phyloP scores from a whole-genome alignment of 2,329 filamentous ascomycete species.

The Phaeosphaeriaceae sp. region DNA sequence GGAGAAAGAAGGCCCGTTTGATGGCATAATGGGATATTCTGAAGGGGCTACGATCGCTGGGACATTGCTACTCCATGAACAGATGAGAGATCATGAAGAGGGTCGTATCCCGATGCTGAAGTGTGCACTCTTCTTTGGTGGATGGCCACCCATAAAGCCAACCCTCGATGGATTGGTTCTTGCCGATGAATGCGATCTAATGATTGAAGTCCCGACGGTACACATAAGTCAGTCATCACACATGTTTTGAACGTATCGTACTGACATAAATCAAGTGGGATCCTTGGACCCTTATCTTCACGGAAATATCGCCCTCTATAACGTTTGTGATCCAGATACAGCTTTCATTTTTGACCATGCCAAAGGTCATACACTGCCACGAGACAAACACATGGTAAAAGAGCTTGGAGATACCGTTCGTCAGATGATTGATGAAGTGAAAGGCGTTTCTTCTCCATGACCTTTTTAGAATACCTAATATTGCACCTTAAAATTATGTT shows the following conservation, averaged over 20 bases:
- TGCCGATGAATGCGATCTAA: conserved; percentile 49
- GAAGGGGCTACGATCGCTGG: conserved; percentile 65
- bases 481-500: too few relatives aligned
- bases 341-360: conserved; percentile 65
- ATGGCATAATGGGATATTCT: conserved; percentile 66
- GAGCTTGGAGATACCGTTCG: conserved; percentile 37
- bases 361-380: conserved; percentile 67
- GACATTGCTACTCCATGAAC: conserved; percentile 40
- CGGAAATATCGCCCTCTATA: conserved; percentile 59
- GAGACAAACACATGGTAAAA: conserved; percentile 36
- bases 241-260: background rate
- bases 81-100: conserved; percentile 21
- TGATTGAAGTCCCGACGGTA: conserved; percentile 50
- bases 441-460: background rate
- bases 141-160: conserved; percentile 52
- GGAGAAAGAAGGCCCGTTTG: conserved; percentile 44
- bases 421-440: conserved; percentile 11
- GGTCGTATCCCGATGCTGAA: conserved; percentile 42
- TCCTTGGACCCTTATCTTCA: conserved; percentile 64
- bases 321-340: background rate
- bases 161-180: conserved; percentile 42
- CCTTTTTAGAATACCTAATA: too few relatives aligned
- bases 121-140: conserved; percentile 58
- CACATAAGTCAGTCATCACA: conserved; percentile 40
- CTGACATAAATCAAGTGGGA: conserved; percentile 19